Percentiles rank a stretch among this genome's conserved stretches.
phyloP scores from a whole-genome alignment of 768 basidiomycete genomes.

The Trichaptum fuscoviolaceum region DNA sequence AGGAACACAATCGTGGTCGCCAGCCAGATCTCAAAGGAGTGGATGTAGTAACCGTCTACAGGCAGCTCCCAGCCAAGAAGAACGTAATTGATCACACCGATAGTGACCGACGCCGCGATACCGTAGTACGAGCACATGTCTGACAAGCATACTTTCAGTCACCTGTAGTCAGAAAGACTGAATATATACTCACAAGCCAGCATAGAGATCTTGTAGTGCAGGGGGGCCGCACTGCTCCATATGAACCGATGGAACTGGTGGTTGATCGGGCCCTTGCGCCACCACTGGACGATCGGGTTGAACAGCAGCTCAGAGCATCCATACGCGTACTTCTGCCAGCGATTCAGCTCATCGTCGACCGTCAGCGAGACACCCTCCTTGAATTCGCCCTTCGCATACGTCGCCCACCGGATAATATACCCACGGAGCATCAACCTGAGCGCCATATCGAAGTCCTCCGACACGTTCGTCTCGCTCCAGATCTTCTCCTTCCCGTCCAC shows the following conservation, averaged over 20 bases:
- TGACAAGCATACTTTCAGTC: conserved; percentile 11
- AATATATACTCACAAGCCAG: conserved; percentile 37
- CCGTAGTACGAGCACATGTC: conserved; percentile 55
- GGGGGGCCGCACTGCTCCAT: conserved; percentile 47
- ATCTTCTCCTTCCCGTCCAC: conserved; percentile 48
- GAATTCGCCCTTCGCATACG: conserved; percentile 80
- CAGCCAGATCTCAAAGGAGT: conserved; percentile 76
- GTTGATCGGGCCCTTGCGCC: conserved; percentile 74
- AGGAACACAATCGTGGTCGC: conserved; percentile 75
- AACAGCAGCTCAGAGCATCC: conserved; percentile 80
- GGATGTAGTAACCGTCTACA: conserved; percentile 73
- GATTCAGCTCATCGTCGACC: conserved; percentile 83
- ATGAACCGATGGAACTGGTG: conserved; percentile 72
- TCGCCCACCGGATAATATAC: conserved; percentile 58
- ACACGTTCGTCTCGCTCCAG: conserved; percentile 63
- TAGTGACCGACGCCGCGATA: conserved; percentile 62
- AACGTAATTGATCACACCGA: conserved; percentile 67
- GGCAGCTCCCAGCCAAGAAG: conserved; percentile 68
- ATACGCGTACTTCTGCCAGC: conserved; percentile 89
- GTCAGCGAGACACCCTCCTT: conserved; percentile 93
- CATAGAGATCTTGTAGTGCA: conserved; percentile 51
- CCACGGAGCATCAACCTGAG: conserved; percentile 46
- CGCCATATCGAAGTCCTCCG: conserved; percentile 69
- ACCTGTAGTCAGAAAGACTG: too few species aligned
- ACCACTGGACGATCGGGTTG: conserved; percentile 78